Base-by-base conservation (phyloP, 1,284 basidiomycete genomes). In the Hortiboletus rubellus region DNA sequence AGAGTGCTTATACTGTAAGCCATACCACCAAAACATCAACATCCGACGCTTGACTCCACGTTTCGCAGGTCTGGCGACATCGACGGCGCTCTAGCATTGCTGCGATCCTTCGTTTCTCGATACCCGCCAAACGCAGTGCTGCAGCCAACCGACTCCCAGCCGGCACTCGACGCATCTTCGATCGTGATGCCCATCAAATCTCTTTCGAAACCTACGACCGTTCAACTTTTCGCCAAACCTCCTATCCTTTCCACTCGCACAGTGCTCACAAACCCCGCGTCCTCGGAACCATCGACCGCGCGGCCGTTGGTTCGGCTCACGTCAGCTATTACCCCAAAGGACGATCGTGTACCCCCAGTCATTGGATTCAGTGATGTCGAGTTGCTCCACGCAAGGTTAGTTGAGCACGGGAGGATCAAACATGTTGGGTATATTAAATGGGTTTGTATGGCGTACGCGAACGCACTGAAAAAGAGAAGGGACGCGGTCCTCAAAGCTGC, bases 271-370 rank as follows among this genome's bases (percentile, higher is more conserved):
- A 73, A 71, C 47, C 18, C 71, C 0, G 31, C 24, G 1, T 30
- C 63, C 10, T 41, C 42, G 12, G 4, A 46, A 15, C 24, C 57
- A 2, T 69, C 72, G 4, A 81, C 73, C 0, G 66, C 75, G 2
- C 79, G 82, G 14, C 87, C 89, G 2, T 70, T 91, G 37, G 85
- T 91, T n/a, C 82, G 87, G 17, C 74, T 88, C 59, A 82, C 64
- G 14, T 77, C 81, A 9, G 67, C 69, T 1, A 66, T 74, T 7
- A 82, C 84, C 36, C 74, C 87, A 3, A 81, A 81, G 2, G 89
- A 91, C 63, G 87, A 90, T 61, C 69, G 76, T 15, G 85, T 91
- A 2, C 86, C 89, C 5, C 89, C 89, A 0, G 65, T 90, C 18
- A 64, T 91, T 27, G 79, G 80, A 12, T 90, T 89, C 65, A 62